Percentiles rank a stretch among this genome's conserved stretches.
Evolutionary conservation across 1,284 basidiomycete genomes (phyloP).

Genomic region (Omphalotus olearius): DNA sequence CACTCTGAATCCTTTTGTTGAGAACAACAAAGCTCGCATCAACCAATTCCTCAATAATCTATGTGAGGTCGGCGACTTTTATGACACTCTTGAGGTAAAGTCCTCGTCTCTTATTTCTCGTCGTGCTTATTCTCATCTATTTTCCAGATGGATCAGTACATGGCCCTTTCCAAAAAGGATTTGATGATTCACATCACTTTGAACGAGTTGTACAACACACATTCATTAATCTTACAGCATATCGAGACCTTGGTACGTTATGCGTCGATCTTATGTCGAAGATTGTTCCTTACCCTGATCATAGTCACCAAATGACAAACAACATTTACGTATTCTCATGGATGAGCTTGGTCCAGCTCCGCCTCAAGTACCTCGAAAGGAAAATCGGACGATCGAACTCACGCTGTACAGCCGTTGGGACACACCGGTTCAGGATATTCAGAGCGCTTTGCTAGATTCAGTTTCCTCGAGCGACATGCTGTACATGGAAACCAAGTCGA

Average conservation of each 20-base stretch:
- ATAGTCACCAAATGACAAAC: slow-evolving; percentile 95
- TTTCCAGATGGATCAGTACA: slow-evolving; percentile 95
- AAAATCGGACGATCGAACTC: slow-evolving; percentile 93
- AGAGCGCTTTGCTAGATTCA: slow-evolving; percentile 94
- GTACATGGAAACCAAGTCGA: slow-evolving; percentile 99
- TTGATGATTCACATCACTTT: slow-evolving; percentile 98
- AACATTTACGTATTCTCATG: slow-evolving; percentile 92
- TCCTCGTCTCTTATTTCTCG: not conserved
- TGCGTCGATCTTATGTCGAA: slow-evolving; percentile 9
- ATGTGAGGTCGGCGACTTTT: slow-evolving; percentile 99
- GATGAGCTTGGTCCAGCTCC: slow-evolving; percentile 95
- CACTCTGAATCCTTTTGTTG: slow-evolving; percentile 96
- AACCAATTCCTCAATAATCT: slow-evolving; percentile 95
- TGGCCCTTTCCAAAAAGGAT: slow-evolving; percentile 99
- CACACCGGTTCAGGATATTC: slow-evolving; percentile 96
- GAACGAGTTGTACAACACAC: slow-evolving; percentile 98
- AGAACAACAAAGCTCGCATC: slow-evolving; percentile 96
- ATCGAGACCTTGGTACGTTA: slow-evolving; percentile 84
- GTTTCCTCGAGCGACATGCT: slow-evolving; percentile 98
- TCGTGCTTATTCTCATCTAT: slow-evolving; percentile 7
- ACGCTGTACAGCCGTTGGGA: slow-evolving; percentile 98
- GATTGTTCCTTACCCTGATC: slow-evolving; percentile 8
- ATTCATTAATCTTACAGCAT: slow-evolving; percentile 92
- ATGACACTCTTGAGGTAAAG: slow-evolving; percentile 95
- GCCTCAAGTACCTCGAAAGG: slow-evolving; percentile 92